phyloP scores from a whole-genome alignment of 2,329 filamentous ascomycete species.

The Nigrospora oryzae region DNA sequence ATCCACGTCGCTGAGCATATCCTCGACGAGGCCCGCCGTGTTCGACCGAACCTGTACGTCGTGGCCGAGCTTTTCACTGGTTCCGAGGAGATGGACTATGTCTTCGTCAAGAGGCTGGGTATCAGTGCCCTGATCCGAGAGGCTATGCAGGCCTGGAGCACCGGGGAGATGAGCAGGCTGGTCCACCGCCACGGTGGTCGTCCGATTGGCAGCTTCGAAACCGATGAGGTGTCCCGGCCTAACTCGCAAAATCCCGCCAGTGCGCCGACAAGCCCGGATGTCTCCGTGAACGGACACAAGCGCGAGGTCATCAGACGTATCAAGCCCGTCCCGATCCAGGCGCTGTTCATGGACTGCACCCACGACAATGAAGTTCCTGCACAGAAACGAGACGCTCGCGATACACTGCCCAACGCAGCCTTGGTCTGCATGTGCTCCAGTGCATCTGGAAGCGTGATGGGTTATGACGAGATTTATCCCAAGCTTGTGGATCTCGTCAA shows the following conservation, averaged over 20 bases:
- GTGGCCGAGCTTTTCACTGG: slow-evolving; percentile 95
- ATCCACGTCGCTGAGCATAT: slow-evolving; percentile 92
- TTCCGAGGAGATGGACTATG: slow-evolving; percentile 90
- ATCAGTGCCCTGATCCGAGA: slow-evolving; percentile 89
- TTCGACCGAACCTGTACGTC: slow-evolving; percentile 82
- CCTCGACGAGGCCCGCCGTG: slow-evolving; percentile 81
- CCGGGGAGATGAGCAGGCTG: slow-evolving; percentile 81
- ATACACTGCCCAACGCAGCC: slow-evolving; percentile 89
- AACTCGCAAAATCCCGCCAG: slow-evolving; percentile 32
- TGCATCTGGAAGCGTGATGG: slow-evolving; percentile 92
- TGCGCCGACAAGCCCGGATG: slow-evolving; percentile 18
- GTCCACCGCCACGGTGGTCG: slow-evolving; percentile 90
- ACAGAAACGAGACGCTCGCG: slow-evolving; percentile 87
- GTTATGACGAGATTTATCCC: slow-evolving; percentile 95
- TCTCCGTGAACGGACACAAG: slow-evolving; percentile 25
- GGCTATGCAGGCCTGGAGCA: slow-evolving; percentile 98
- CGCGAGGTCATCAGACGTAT: slow-evolving; percentile 70
- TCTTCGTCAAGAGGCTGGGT: slow-evolving; percentile 89
- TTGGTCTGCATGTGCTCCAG: slow-evolving; percentile 94
- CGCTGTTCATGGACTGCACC: slow-evolving; percentile 97
- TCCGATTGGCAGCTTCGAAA: slow-evolving; percentile 93
- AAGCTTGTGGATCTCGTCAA: slow-evolving; percentile 87
- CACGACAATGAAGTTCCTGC: slow-evolving; percentile 96
- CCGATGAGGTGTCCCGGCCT: slow-evolving; percentile 71
- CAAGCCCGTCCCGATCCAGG: slow-evolving; percentile 81